Evolutionary conservation across 495 filamentous ascomycete species (phyloP).

Genomic region (Penicillium angulare): DNA sequence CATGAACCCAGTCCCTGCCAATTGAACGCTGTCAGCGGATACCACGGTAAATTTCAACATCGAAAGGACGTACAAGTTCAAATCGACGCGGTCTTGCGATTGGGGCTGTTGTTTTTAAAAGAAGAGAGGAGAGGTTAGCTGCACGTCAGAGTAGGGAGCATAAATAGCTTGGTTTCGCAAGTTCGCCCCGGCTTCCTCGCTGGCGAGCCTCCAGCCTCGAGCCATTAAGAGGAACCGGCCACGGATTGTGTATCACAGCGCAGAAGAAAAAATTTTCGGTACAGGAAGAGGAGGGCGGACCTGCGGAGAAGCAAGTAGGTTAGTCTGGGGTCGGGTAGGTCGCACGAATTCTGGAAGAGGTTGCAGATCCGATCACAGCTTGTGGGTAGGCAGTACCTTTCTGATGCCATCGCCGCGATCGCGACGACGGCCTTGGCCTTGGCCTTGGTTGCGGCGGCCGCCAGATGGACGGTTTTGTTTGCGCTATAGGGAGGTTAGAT

Average conservation of each 20-base stretch:
- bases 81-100: constrained; percentile 51
- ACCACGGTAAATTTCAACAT: constrained; percentile 3
- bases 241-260: constrained; percentile 39
- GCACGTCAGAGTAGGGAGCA: constrained; percentile 47
- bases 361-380: neutral
- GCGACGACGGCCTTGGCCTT: constrained; percentile 61
- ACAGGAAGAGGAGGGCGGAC: constrained; percentile 45
- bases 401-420: constrained; percentile 61
- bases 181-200: constrained; percentile 30
- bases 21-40: constrained; percentile 13
- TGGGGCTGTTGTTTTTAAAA: constrained; percentile 54
- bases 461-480: constrained; percentile 34
- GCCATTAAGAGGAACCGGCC: constrained; percentile 26
- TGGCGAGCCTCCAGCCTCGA: constrained; percentile 32
- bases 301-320: constrained; percentile 22
- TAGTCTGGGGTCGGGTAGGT: no score
- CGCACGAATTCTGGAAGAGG: no score
- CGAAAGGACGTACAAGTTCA: constrained; percentile 49
- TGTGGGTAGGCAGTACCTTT: constrained; percentile 57
- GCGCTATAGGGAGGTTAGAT: constrained; percentile 8
- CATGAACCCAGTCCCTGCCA: constrained; percentile 84
- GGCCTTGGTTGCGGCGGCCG: constrained; percentile 55
- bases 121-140: constrained; percentile 54
- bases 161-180: constrained; percentile 41
- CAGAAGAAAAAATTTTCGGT: constrained; percentile 35